Conservation (phyloP, 108 stramenopile genomes). For the Seminavis robusta region DNA sequence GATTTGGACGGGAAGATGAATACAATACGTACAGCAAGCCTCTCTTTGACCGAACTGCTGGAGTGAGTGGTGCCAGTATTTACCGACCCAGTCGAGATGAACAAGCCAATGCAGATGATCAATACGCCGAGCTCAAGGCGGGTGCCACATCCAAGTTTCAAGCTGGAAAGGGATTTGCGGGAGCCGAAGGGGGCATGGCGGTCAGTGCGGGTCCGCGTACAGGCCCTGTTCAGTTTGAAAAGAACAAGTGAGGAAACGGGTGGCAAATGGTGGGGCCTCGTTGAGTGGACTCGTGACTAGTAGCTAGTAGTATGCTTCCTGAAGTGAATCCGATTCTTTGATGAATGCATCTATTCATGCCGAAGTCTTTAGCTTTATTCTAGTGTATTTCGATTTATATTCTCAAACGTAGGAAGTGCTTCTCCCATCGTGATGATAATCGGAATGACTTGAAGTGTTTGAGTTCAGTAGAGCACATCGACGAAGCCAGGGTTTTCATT, state of each 20-base stretch:
- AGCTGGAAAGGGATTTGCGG: constrained; percentile 81
- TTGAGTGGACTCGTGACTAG: too few species aligned
- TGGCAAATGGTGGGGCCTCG: background rate
- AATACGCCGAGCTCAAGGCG: constrained; percentile 65
- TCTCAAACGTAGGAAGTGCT: too few species aligned
- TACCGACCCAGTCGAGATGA: constrained; percentile 90
- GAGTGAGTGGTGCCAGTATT: constrained; percentile 80
- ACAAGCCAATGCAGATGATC: constrained; percentile 75
- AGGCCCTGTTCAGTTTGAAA: constrained; percentile 90
- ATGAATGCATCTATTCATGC: too few species aligned
- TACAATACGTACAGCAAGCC: constrained; percentile 95
- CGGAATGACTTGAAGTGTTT: too few species aligned
- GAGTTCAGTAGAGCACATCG: too few species aligned
- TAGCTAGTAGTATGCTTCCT: too few species aligned
- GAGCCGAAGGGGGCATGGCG: constrained; percentile 67
- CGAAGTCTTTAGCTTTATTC: too few species aligned
- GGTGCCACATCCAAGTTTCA: constrained; percentile 84
- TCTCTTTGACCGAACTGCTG: constrained; percentile 82
- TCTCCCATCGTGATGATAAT: too few species aligned
- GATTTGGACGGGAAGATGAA: constrained; percentile 97
- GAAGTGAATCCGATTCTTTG: too few species aligned
- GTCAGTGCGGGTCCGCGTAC: constrained; percentile 57
- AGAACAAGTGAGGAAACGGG: constrained; percentile 31
- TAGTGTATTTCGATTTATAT: too few species aligned
- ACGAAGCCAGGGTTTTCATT: too few species aligned